Base-by-base conservation (phyloP, 2,329 filamentous ascomycete genomes). In the Fusarium illudens region DNA sequence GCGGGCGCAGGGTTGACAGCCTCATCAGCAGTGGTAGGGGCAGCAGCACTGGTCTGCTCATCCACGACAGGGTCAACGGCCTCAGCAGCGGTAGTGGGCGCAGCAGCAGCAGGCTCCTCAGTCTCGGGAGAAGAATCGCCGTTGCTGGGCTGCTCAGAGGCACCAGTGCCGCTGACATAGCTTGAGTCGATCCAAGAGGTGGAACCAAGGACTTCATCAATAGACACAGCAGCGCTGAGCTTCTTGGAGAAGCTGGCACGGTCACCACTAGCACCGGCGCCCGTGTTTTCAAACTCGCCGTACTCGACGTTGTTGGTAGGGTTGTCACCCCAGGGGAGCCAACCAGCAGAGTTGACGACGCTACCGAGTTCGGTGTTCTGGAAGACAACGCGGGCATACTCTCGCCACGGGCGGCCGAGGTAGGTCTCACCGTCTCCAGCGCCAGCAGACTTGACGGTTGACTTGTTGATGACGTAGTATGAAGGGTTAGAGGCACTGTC, bases 251-350 rank as follows among this genome's bases (percentile, higher is more conserved):
- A 84, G 57, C 76, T 79, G 13, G 84, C 87, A 51, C 88, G 79
- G 0, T 79, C 82, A 0, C 87, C 87, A 17, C 77, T 75, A 1
- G 87, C 80, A 3, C 89, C 88, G 27, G 77, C 73, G 1, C 89
- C 88, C 2, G 81, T 82, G 75, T 90, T 90, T 22, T 70, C 78
- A 71, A 84, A 89, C 79, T 90, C 88, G 6, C 77, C 84, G 64
- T 86, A 89, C 39, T 79, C 76, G 4, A 89, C 84, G 51, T 86
- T 77, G 53, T 79, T 80, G 0, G 85, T 87, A 22, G 82, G 80
- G 29, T 80, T 75, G 44, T 82, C 78, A 17, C 78, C 78, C 88
- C 88, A 90, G 11, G 79, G 71, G 8, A 69, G 73, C 87, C 89
- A 90, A 0, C 88, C 88, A 1, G 83, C 83, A 3, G 79, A 62